Base-by-base conservation (phyloP, 2,329 filamentous ascomycete genomes). In the Dactylellina cionopaga region DNA sequence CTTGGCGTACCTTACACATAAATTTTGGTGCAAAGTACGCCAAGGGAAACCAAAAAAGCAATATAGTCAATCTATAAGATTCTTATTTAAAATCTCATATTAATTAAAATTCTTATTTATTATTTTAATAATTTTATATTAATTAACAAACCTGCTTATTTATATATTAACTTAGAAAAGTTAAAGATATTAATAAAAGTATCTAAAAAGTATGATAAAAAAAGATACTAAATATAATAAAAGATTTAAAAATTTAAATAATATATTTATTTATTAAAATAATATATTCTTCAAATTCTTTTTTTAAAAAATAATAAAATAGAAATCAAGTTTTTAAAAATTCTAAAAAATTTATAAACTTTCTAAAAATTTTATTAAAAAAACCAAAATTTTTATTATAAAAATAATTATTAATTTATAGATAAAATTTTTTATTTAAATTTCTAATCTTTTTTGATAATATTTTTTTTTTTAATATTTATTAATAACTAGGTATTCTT, bases 241-340 rank as follows among this genome's bases (percentile, higher is more conserved):
- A 31, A 43, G 29, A 49, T 33, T 29, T 43, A 29, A 44, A 35
- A 29, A 43, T 60, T 49, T 49, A 46, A 44, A 60, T 5, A 27
- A 25, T 60, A 44, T 25, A 27, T 59, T 49, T 59, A 43, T 41
- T 47, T 27, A 47, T 44, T 33, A 25, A 27, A 59, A 59, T 59
- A n/a, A 33, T 55, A 33, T 55, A 33, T 22, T 55, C 3, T 55
- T 55, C 17, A 29, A 33, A 33, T 43, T 15, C 33, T 22, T 29
- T 55, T 15, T 27, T 51, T 6, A 44, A 49, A 29, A 29, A 60
- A 25, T 60, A 33, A 51, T 33, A 52, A 52, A 62, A 52, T 17
- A 15, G 35, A 47, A 25, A 27, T 29, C 24, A 47, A 46, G 17
- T 29, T 27, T 44, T 41, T 29, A 22, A 27, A 37, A 31, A 52